A percentile compares a stretch with the other conserved stretches of the same genome.
These are phyloP conservation scores for Hirschfeldia incana DNA, from an alignment of 345 rosid species.

Conservation along the genomic window DNA sequence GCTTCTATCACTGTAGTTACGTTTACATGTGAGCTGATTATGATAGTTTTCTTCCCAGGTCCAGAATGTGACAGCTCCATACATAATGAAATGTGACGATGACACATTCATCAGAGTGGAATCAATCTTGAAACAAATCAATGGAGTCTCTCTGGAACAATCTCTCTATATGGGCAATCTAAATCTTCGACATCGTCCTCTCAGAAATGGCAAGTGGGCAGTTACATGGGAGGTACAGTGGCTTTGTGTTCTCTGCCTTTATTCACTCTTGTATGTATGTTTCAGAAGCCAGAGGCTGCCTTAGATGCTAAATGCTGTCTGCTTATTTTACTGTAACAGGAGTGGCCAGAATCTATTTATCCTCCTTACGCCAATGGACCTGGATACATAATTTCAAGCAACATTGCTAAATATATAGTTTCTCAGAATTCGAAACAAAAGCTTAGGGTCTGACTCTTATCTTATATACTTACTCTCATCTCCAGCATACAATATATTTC, in stretches of 20 bases:
- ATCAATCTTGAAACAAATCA: conserved; percentile 76
- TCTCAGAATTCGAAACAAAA: conserved; percentile 60
- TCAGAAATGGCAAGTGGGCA: conserved; percentile 94
- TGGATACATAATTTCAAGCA: conserved; percentile 76
- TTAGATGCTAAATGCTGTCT: neutral
- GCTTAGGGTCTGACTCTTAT: conserved; percentile 53
- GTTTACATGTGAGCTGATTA: neutral
- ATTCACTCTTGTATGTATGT: neutral
- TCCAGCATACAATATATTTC: neutral
- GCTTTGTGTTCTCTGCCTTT: conserved; percentile 16
- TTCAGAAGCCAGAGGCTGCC: conserved; percentile 5
- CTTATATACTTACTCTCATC: neutral
- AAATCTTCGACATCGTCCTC: conserved; percentile 92
- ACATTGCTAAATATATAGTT: conserved; percentile 62
- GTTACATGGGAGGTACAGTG: conserved; percentile 79
- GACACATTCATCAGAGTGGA: conserved; percentile 90
- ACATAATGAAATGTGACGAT: conserved; percentile 95
- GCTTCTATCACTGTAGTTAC: neutral
- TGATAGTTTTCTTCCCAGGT: conserved; percentile 49
- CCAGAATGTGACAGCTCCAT: conserved; percentile 78
- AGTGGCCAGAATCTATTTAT: conserved; percentile 89
- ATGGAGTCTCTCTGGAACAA: conserved; percentile 51
- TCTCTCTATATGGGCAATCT: conserved; percentile 98
- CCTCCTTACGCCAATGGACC: conserved; percentile 98
- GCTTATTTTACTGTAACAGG: conserved; percentile 56